Evolutionary conservation across 352 stramenopile species (phyloP).

Genomic region (Globisporangium radiosum): DNA sequence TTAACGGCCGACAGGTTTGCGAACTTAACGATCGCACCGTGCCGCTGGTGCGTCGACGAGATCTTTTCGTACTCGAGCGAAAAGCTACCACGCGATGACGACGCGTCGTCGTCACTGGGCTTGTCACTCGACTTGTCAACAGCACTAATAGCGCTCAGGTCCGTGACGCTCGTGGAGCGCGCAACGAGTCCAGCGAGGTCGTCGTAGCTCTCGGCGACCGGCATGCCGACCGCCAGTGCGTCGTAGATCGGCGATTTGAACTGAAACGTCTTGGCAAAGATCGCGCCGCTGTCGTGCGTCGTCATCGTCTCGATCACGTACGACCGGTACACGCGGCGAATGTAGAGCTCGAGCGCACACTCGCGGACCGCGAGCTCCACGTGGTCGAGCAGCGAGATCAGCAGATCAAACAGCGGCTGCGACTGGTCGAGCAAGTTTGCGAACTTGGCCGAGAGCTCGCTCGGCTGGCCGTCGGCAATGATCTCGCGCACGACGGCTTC

Average conservation of each 20-base stretch:
- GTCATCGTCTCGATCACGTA: constrained; percentile 84
- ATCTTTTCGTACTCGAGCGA: constrained; percentile 73
- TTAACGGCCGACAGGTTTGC: constrained; percentile 78
- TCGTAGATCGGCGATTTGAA: constrained; percentile 82
- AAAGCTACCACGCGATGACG: constrained; percentile 23
- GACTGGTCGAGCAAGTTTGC: constrained; percentile 69
- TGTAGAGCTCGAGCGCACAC: constrained; percentile 75
- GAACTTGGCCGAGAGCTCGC: constrained; percentile 52
- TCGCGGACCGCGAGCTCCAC: constrained; percentile 61
- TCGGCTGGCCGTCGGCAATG: constrained; percentile 38
- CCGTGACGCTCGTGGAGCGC: constrained; percentile 46
- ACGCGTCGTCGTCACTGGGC: constrained; percentile 9
- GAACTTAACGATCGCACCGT: constrained; percentile 86
- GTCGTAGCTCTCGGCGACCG: constrained; percentile 78
- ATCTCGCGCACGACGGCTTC: constrained; percentile 68
- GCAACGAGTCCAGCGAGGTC: constrained; percentile 67
- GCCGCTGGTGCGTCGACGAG: constrained; percentile 55
- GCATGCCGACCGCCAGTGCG: constrained; percentile 62
- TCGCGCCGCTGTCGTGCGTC: constrained; percentile 41
- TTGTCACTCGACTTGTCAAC: constrained; percentile 11
- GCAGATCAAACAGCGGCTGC: constrained; percentile 79
- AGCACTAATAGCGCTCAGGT: constrained; percentile 18
- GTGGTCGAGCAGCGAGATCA: constrained; percentile 77
- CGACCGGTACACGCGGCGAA: constrained; percentile 80
- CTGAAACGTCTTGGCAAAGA: constrained; percentile 84